These are phyloP conservation scores for Xylariales sp. DNA, from an alignment of 2,329 filamentous ascomycete species.

Conservation along the genomic window DNA sequence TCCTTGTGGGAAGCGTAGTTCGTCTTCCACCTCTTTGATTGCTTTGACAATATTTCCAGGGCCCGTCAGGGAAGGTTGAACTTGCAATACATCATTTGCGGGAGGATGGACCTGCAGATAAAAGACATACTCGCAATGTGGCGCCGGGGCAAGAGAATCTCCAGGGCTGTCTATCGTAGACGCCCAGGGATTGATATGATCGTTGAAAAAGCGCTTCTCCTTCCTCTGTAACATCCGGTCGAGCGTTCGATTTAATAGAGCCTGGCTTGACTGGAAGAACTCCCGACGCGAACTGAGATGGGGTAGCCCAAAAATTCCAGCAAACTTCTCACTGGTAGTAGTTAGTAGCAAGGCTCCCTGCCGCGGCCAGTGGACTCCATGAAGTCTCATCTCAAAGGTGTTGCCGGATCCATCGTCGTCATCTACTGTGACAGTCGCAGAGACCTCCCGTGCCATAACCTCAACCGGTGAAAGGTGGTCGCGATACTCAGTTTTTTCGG, in stretches of 20 bases:
- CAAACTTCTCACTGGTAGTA: conserved; percentile 90
- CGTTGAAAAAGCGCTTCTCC: conserved; percentile 48
- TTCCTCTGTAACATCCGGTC: conserved; percentile 63
- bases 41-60: conserved; percentile 31
- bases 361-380: conserved; percentile 83
- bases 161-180: conserved; percentile 60
- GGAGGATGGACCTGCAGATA: conserved; percentile 74
- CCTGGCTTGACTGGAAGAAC: conserved; percentile 54
- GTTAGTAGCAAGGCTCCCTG: conserved; percentile 76
- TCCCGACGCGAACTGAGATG: conserved; percentile 65
- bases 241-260: conserved; percentile 70
- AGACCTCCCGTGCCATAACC: conserved; percentile 62
- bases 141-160: conserved; percentile 55
- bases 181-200: conserved; percentile 70
- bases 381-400: conserved; percentile 74
- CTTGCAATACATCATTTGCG: conserved; percentile 29
- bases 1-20: conserved; percentile 58
- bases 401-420: conserved; percentile 66
- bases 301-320: conserved; percentile 85
- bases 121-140: conserved; percentile 84
- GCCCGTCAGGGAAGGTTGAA: conserved; percentile 24
- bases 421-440: conserved; percentile 66
- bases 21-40: conserved; percentile 54
- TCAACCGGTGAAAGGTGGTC: conserved; percentile 32
- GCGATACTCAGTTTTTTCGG: conserved; percentile 32